These are phyloP conservation scores for Solanum microdontum DNA, from an alignment of 257 asterid species.

Conservation along the genomic window DNA sequence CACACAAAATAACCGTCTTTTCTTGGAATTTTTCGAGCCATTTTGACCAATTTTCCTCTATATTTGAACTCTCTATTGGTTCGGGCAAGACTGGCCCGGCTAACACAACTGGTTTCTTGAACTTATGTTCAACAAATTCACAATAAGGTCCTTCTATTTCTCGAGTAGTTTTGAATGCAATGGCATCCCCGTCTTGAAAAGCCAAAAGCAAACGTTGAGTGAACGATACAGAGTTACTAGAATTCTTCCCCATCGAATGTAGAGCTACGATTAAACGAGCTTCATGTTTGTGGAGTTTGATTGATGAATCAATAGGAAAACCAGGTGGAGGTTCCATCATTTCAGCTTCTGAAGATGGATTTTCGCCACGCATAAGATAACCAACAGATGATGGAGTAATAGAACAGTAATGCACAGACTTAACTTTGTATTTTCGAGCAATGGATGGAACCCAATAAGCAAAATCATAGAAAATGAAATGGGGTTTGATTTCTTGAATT, in stretches of 20 bases:
- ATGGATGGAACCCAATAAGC: conserved; percentile 11
- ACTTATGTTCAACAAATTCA: too few species aligned
- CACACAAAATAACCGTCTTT: too few species aligned
- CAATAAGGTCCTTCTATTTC: too few species aligned
- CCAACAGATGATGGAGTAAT: conserved; percentile 25
- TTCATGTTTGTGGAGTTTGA: conserved; percentile 26
- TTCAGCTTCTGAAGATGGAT: not conserved
- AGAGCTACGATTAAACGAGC: conserved; percentile 15
- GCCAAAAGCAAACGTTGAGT: too few species aligned
- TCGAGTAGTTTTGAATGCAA: too few species aligned
- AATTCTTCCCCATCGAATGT: not conserved
- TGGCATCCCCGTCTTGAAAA: too few species aligned
- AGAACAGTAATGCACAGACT: conserved; percentile 21
- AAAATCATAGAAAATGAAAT: conserved; percentile 11
- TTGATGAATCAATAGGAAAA: conserved; percentile 12
- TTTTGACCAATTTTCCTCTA: too few species aligned
- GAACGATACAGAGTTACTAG: not conserved
- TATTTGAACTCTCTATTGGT: too few species aligned
- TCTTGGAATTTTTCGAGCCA: too few species aligned
- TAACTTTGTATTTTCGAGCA: conserved; percentile 14
- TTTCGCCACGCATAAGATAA: conserved; percentile 17
- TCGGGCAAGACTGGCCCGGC: too few species aligned
- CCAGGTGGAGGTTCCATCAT: conserved; percentile 29
- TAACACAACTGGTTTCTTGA: too few species aligned
- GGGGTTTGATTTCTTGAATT: not conserved